Conservation (phyloP, 2,329 filamentous ascomycete genomes). For the Fonsecaea erecta region DNA sequence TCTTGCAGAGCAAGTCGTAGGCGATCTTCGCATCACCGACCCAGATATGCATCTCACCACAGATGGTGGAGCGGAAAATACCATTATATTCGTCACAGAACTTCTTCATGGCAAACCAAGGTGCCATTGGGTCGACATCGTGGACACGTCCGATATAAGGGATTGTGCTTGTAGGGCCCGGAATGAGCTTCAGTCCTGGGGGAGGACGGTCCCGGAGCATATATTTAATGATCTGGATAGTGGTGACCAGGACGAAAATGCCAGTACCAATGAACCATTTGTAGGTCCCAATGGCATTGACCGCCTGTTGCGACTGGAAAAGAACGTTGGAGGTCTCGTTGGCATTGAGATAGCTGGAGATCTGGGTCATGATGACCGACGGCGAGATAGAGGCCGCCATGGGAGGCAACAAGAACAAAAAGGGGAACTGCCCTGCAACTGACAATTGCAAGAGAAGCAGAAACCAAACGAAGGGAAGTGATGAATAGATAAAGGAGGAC, state of each 20-base stretch:
- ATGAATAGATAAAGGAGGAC: constrained; percentile 19
- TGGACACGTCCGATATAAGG: constrained; percentile 39
- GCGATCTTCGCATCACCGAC: constrained; percentile 36
- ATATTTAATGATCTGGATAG: constrained; percentile 48
- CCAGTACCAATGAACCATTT: constrained; percentile 39
- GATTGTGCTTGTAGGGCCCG: constrained; percentile 36
- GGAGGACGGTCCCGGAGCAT: constrained; percentile 36
- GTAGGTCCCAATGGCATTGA: constrained; percentile 37
- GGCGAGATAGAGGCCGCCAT: constrained; percentile 40
- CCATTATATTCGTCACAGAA: constrained; percentile 37
- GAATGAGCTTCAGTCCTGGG: constrained; percentile 37
- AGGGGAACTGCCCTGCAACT: constrained; percentile 18
- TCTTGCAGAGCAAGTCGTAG: constrained; percentile 39
- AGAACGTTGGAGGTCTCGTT: constrained; percentile 37
- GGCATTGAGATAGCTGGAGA: constrained; percentile 35
- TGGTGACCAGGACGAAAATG: constrained; percentile 36
- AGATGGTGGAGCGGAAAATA: constrained; percentile 39
- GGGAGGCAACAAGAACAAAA: background rate
- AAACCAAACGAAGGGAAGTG: constrained; percentile 23
- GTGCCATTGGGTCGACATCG: constrained; percentile 38
- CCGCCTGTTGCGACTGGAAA: constrained; percentile 35
- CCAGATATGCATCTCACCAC: constrained; percentile 40
- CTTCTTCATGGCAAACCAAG: constrained; percentile 40
- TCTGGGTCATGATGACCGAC: constrained; percentile 40
- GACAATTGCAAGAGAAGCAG: constrained; percentile 20